Evolutionary conservation across 768 basidiomycete genomes (phyloP).

Genomic region (Sutorius australiensis): DNA sequence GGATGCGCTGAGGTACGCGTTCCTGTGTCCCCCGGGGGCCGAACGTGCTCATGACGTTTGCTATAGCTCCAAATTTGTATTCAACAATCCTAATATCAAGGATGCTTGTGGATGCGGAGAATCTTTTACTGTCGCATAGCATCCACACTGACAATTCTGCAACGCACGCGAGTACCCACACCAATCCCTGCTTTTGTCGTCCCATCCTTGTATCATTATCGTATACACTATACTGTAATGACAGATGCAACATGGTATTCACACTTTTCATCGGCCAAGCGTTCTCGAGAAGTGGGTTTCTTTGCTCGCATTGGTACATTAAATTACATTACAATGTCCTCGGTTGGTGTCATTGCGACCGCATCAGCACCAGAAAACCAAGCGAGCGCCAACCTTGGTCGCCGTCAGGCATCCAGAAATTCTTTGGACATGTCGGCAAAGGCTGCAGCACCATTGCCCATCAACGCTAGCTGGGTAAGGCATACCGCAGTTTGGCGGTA

Average conservation of each 20-base stretch:
- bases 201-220: conserved; percentile 29
- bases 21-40: background rate
- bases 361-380: conserved; percentile 1
- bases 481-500: conserved; percentile 73
- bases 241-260: conserved; percentile 1
- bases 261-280: background rate
- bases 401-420: conserved; percentile 48
- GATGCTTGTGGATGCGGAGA: conserved; percentile 95
- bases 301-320: conserved; percentile 9
- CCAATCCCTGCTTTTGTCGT: background rate
- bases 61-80: conserved; percentile 71
- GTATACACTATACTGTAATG: conserved; percentile 14
- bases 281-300: conserved; percentile 9
- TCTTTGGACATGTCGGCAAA: conserved; percentile 79
- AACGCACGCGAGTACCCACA: conserved; percentile 11
- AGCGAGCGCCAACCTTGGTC: background rate
- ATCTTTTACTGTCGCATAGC: conserved; percentile 65
- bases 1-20: conserved; percentile 70
- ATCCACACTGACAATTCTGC: conserved; percentile 6
- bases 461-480: conserved; percentile 64
- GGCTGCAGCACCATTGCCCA: conserved; percentile 73
- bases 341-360: background rate
- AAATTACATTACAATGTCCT: conserved; percentile 17
- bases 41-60: conserved; percentile 1
- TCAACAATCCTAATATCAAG: conserved; percentile 90